Evolutionary conservation across 805 yeast genomes (phyloP), one percentile per base, ranked within the genome.

Genomic region (Phaffomyces thermotolerans): DNA sequence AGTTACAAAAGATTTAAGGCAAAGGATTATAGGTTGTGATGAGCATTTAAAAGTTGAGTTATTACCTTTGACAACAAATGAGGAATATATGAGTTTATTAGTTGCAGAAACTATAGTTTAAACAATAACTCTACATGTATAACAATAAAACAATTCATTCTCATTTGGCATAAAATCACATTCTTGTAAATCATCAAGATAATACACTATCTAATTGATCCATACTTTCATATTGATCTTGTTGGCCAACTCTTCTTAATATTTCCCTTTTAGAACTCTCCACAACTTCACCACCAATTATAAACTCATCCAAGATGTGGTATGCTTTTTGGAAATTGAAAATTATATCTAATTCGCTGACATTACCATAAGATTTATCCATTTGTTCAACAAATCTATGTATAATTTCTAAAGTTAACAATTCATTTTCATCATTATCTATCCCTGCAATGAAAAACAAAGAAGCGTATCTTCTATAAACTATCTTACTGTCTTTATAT

Each of bases 321-420:
- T 93, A 93, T 0, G 98, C 97, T 59, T 86, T 84, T 54, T 85
- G 86, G 66, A 93, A 93, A 58, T 95, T 93, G 75, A 93, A 93
- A 40, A 93, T 93, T 49, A 93, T 93, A 66, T 93, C 99, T 56
- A 93, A 71, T 62, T 93, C 99, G 65, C 97, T 89, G 15, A 93
- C 99, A 58, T 88, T 91, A 12, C 96, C 97, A 60, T 87, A 93
- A 47, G 89, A 79, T 54, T 84, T 83, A 68, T 93, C 99, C 96
- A 93, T 88, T 51, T 87, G 89, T 63, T 93, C 99, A 34, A 93
- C 99, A 61, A 81, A 93, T 48, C 97, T 72, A 62, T 93, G 99
- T 41, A 93, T 81, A 15, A 84, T 69, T 57, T 93, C 99, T 44
- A 93, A 69, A 2, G 95, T 81, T 43, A 87, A 65, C 50, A 93